Evolutionary conservation across 2,329 filamentous ascomycete genomes (phyloP).

Genomic region (Xylariaceae sp.): DNA sequence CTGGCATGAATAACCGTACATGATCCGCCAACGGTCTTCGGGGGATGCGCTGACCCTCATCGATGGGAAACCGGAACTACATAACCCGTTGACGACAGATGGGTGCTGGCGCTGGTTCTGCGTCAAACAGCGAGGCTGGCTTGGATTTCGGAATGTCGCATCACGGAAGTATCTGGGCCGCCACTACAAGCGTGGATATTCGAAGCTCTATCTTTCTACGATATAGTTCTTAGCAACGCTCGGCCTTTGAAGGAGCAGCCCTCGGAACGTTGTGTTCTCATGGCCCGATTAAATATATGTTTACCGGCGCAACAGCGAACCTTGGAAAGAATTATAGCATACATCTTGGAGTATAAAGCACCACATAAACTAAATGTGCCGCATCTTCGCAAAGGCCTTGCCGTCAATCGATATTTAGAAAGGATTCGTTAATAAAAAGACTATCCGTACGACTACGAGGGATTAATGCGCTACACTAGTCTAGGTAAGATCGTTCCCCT

Average conservation of each 20-base stretch:
- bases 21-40: background rate
- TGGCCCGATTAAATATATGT: conserved; percentile 45
- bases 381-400: conserved; percentile 51
- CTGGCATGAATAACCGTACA: too few species aligned
- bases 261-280: too few species aligned
- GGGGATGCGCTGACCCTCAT: background rate
- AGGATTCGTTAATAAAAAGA: conserved; percentile 43
- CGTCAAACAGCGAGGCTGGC: background rate
- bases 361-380: conserved; percentile 53
- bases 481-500: too few species aligned
- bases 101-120: background rate
- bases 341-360: conserved; percentile 54
- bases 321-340: conserved; percentile 35
- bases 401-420: conserved; percentile 50
- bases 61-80: background rate
- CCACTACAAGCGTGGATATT: background rate
- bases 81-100: background rate
- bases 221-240: conserved; percentile 1
- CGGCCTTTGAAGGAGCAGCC: too few species aligned
- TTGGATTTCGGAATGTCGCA: background rate
- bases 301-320: conserved; percentile 20
- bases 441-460: conserved; percentile 21
- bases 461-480: too few species aligned
- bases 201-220: background rate
- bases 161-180: background rate